Evolutionary conservation across 805 yeast genomes (phyloP).

Genomic region (Schizosaccharomyces cryophilus): DNA sequence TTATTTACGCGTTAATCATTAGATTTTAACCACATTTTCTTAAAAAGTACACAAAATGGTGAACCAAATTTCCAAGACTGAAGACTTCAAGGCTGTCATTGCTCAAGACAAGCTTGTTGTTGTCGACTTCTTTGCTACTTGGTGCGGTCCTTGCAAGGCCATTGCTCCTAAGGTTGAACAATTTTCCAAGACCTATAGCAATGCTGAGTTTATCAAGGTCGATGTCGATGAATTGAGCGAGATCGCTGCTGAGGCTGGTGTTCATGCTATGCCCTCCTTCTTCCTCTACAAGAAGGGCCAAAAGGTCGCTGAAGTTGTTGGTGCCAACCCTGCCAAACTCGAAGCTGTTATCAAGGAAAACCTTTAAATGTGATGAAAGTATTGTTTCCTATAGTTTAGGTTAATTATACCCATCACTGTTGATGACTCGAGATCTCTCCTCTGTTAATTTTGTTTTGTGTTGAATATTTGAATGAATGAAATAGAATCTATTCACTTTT

Average conservation of each 20-base stretch:
- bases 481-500: too few species aligned
- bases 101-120: conserved; percentile 49
- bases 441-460: too few species aligned
- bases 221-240: conserved; percentile 70
- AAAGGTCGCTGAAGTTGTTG: conserved; percentile 28
- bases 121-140: conserved; percentile 86
- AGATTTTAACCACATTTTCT: neutral
- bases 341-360: conserved; percentile 9
- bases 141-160: conserved; percentile 99
- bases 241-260: conserved; percentile 45
- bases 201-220: conserved; percentile 52
- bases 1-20: neutral
- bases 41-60: neutral
- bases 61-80: conserved; percentile 4
- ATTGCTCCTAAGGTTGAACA: conserved; percentile 82
- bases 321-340: conserved; percentile 10
- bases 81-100: conserved; percentile 46
- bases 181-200: conserved; percentile 31
- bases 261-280: conserved; percentile 42
- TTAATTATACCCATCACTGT: too few species aligned
- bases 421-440: too few species aligned
- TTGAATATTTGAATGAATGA: too few species aligned
- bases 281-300: conserved; percentile 64
- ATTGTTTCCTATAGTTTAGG: neutral
- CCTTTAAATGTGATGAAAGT: neutral